A percentile compares a stretch with the other conserved stretches of the same genome.
phyloP scores from a whole-genome alignment of 208 protist species.

The Leishmania guyanensis region DNA sequence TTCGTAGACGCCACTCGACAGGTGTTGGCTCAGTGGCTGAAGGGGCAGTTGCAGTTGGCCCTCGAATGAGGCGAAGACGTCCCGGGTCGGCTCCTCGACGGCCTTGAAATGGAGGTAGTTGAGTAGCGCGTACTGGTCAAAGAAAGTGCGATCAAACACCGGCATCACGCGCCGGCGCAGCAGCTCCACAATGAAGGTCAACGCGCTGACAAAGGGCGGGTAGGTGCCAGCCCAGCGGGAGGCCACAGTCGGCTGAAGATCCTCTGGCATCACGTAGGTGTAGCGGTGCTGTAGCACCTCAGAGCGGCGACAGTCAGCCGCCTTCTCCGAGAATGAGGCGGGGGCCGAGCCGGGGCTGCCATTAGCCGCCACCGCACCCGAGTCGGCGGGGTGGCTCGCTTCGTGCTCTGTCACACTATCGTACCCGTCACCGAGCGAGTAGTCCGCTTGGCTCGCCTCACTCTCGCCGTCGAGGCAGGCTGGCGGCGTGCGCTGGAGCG shows the following conservation, averaged over 20 bases:
- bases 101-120: slow-evolving; percentile 58
- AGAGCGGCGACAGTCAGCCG: slow-evolving; percentile 9
- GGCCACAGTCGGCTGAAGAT: slow-evolving; percentile 38
- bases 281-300: slow-evolving; percentile 17
- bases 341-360: background rate
- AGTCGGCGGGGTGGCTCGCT: background rate
- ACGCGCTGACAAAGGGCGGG: slow-evolving; percentile 42
- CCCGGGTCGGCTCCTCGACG: slow-evolving; percentile 48
- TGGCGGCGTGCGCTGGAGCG: background rate
- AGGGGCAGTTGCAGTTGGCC: slow-evolving; percentile 93
- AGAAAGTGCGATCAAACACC: slow-evolving; percentile 62
- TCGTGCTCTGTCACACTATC: background rate
- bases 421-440: slow-evolving; percentile 17
- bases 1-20: slow-evolving; percentile 98
- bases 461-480: background rate
- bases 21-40: slow-evolving; percentile 97
- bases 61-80: slow-evolving; percentile 84
- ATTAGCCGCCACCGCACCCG: background rate
- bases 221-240: slow-evolving; percentile 64
- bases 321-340: background rate
- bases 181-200: slow-evolving; percentile 77
- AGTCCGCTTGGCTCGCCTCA: slow-evolving; percentile 11
- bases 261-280: slow-evolving; percentile 34
- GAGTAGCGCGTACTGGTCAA: slow-evolving; percentile 65
- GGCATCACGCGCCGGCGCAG: slow-evolving; percentile 68